These are phyloP conservation scores for Choanephora cucurbitarum DNA, from an alignment of 371 early-diverging fungal species.

Conservation along the genomic window DNA sequence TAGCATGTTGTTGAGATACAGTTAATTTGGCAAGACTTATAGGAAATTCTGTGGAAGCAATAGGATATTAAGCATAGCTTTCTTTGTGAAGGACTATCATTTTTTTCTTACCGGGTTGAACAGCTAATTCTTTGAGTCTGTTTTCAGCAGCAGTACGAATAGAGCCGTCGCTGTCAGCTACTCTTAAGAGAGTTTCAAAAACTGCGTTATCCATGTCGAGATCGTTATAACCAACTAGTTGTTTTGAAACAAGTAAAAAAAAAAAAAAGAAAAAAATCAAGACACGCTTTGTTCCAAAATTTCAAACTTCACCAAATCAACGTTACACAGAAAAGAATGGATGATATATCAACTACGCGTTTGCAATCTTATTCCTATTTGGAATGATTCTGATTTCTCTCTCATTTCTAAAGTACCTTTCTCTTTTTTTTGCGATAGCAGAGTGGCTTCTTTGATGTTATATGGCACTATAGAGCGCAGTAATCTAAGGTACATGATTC, in stretches of 20 bases:
- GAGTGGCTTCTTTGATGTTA: too few relatives aligned
- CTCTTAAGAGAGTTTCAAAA: slow-evolving; percentile 69
- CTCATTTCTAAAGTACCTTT: too few relatives aligned
- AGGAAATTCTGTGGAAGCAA: slow-evolving; percentile 66
- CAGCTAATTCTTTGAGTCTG: slow-evolving; percentile 66
- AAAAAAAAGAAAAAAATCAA: background rate
- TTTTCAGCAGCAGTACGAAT: slow-evolving; percentile 73
- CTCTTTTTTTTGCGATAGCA: too few relatives aligned
- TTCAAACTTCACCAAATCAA: background rate
- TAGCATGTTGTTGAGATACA: slow-evolving; percentile 60
- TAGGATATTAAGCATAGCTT: too few relatives aligned
- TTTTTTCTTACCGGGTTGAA: slow-evolving; percentile 64
- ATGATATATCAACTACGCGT: too few relatives aligned
- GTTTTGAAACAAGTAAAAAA: background rate
- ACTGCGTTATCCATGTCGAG: slow-evolving; percentile 69
- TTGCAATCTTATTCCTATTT: too few relatives aligned
- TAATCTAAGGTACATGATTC: too few relatives aligned
- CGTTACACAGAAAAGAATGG: background rate
- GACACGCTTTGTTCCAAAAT: background rate
- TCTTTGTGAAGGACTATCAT: too few relatives aligned
- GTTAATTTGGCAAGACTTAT: slow-evolving; percentile 70
- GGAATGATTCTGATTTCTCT: too few relatives aligned
- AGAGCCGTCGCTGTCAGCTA: slow-evolving; percentile 67
- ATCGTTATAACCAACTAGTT: background rate
- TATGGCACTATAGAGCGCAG: too few relatives aligned